phyloP scores from a whole-genome alignment of 2,329 filamentous ascomycete genomes.

The Albifimbria verrucaria region DNA sequence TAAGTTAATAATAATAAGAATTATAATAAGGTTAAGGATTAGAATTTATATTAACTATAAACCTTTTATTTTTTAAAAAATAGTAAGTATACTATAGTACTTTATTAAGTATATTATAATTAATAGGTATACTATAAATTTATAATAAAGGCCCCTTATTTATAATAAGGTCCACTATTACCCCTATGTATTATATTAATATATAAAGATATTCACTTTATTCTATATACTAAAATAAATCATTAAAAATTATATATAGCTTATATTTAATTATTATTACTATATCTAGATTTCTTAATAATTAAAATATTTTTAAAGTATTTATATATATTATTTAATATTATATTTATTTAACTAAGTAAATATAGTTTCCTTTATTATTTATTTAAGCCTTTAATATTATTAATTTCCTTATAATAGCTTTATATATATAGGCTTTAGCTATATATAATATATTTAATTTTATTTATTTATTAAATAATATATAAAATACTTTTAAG shows the following conservation, averaged over 20 bases:
- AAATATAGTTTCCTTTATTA: too few species aligned
- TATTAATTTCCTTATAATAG: too few species aligned
- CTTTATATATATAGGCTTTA: too few species aligned
- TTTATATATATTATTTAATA: not conserved
- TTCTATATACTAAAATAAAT: not conserved
- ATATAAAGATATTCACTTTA: not conserved
- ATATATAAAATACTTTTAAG: not conserved
- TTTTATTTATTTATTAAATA: not conserved
- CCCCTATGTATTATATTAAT: not conserved
- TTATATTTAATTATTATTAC: not conserved
- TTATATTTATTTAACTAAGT: not conserved
- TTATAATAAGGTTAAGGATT: not conserved
- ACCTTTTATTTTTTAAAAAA: not conserved
- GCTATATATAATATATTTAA: not conserved
- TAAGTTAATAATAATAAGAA: conserved; percentile 2
- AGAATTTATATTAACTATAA: not conserved
- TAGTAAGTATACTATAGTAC: not conserved
- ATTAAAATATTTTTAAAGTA: not conserved
- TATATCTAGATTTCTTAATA: not conserved
- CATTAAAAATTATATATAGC: not conserved
- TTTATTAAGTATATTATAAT: not conserved
- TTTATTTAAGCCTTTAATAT: too few species aligned
- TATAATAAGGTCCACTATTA: not conserved
- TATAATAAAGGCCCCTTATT: not conserved
- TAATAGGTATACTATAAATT: not conserved